phyloP scores from a whole-genome alignment of 176 grass and related monocot genomes.

The Musa itinerans region DNA sequence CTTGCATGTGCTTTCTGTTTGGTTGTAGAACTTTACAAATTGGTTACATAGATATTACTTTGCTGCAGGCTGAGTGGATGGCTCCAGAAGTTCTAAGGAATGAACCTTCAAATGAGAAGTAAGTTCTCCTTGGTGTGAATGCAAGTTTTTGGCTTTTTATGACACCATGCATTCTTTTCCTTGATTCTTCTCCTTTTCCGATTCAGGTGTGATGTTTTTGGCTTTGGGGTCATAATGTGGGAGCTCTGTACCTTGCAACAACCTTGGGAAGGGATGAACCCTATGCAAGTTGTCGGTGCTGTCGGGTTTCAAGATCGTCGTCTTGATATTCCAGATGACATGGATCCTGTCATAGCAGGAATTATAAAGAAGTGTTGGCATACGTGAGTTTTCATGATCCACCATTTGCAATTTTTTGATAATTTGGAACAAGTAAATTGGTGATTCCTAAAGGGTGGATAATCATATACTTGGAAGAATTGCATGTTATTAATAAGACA shows the following conservation, averaged over 20 bases:
- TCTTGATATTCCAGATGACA: slow-evolving; percentile 82
- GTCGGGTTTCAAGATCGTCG: slow-evolving; percentile 91
- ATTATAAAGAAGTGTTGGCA: slow-evolving; percentile 87
- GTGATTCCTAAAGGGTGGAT: background rate
- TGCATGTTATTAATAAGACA: background rate
- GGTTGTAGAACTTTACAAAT: background rate
- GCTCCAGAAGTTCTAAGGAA: slow-evolving; percentile 95
- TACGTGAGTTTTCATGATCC: slow-evolving; percentile 62
- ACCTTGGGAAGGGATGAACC: slow-evolving; percentile 98
- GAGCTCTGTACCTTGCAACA: slow-evolving; percentile 87
- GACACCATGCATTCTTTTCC: background rate
- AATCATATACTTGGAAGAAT: background rate
- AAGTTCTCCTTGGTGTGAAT: slow-evolving; percentile 20
- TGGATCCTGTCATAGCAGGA: slow-evolving; percentile 57
- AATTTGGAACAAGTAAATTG: background rate
- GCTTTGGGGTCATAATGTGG: slow-evolving; percentile 96
- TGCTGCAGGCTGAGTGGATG: slow-evolving; percentile 97
- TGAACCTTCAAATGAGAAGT: slow-evolving; percentile 97
- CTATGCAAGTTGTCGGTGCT: slow-evolving; percentile 99
- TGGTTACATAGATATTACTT: slow-evolving; percentile 13
- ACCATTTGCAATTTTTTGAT: slow-evolving; percentile 17
- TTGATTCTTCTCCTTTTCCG: background rate
- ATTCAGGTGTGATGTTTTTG: slow-evolving; percentile 92
- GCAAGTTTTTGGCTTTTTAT: background rate
- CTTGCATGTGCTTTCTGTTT: background rate